Evolutionary conservation across 176 grass and related monocot species (phyloP), one percentile per base, ranked within the genome.

Genomic region (Stipa capillata): DNA sequence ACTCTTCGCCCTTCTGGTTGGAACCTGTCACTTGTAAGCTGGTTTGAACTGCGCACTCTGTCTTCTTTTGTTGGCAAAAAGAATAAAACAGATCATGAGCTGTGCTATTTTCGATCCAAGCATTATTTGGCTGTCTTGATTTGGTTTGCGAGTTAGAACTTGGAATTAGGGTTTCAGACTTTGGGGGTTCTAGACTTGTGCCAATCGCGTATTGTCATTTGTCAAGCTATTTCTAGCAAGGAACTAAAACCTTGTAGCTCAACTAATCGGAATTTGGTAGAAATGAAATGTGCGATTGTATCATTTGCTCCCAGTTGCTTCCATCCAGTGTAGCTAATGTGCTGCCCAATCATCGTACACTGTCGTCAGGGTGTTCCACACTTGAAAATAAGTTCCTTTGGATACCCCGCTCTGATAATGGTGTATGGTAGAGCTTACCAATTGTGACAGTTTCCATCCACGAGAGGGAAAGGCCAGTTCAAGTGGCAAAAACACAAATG

Each of bases 41-140:
- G n/a, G n/a, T n/a, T n/a, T n/a, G n/a, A n/a, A n/a, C n/a, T n/a
- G n/a, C n/a, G n/a, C n/a, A n/a, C n/a, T n/a, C n/a, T n/a, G n/a
- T n/a, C n/a, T n/a, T n/a, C n/a, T n/a, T n/a, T n/a, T n/a, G n/a
- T n/a, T n/a, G n/a, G n/a, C n/a, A n/a, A n/a, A n/a, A n/a, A n/a
- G n/a, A n/a, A n/a, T n/a, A n/a, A n/a, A n/a, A n/a, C n/a, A n/a
- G n/a, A n/a, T n/a, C n/a, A n/a, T 6, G 6, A 10, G 25, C 10
- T 8, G 60, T 14, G 42, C 20, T 34, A 7, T 80, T 74, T 69
- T 37, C n/a, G 82, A 85, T 70, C 70, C 70, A 53, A 29, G 45
- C 44, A 17, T 60, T 45, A 28, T 5, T 1, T 17, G 34, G 3
- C 4, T 34, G 7, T 18, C 18, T 60, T 35, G 44, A 40, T 69